These are phyloP conservation scores for Micractinium conductrix DNA, from an alignment of 139 green algal genomes.

Conservation along the genomic window DNA sequence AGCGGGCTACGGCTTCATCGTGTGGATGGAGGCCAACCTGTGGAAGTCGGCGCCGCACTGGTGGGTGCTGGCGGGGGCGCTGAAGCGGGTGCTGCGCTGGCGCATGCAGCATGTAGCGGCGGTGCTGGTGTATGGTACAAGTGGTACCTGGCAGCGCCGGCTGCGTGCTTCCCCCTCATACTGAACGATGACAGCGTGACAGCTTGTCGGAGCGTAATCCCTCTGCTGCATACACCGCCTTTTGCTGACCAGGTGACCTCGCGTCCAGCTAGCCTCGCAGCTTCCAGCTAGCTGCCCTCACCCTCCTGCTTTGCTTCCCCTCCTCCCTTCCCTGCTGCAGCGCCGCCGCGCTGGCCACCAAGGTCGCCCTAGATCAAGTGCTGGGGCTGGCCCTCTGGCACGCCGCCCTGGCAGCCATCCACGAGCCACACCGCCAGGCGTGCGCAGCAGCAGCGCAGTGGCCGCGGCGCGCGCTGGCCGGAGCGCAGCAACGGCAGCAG, in stretches of 20 bases:
- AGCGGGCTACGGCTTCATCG: slow-evolving; percentile 34
- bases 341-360: slow-evolving; percentile 21
- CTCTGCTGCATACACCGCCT: too few species aligned
- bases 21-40: slow-evolving; percentile 49
- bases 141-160: too few species aligned
- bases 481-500: background rate
- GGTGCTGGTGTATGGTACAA: too few species aligned
- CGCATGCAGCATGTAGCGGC: background rate
- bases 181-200: too few species aligned
- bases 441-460: background rate
- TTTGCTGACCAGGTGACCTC: background rate
- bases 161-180: background rate
- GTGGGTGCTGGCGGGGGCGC: background rate
- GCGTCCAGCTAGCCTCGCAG: background rate
- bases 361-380: slow-evolving; percentile 46
- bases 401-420: slow-evolving; percentile 21
- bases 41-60: slow-evolving; percentile 12
- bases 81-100: background rate
- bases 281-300: background rate
- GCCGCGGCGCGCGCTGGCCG: slow-evolving; percentile 3
- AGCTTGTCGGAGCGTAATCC: too few species aligned
- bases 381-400: slow-evolving; percentile 43
- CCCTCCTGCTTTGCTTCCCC: background rate
- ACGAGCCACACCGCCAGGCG: slow-evolving; percentile 23
- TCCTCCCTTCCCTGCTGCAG: background rate